Evolutionary conservation across 108 stramenopile species (phyloP), one percentile per base, ranked within the genome.

Genomic region (Cyclotella kingstonii): DNA sequence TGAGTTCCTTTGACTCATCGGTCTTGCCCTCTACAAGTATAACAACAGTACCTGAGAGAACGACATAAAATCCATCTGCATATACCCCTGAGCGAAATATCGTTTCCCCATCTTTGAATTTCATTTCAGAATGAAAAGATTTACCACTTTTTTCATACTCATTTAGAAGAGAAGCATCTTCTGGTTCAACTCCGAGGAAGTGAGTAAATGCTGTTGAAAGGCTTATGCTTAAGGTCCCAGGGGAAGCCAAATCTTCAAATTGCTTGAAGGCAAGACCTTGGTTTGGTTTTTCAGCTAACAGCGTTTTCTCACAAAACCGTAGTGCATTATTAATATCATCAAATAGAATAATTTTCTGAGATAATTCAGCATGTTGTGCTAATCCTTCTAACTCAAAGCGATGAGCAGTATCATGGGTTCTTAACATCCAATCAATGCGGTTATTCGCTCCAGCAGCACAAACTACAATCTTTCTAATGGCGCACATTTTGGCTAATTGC

Each of bases 381-480:
- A 76, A 57, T 36, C 61, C 84, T 49, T 93, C 88, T 38, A 65
- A 63, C 3, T 68, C 70, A 11, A 69, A 36, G 27, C 72, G 56
- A 51, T 77, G 65, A 6, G 86, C 85, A 58, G 81, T 85, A 29
- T 83, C 84, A 65, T 93, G 91, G 9, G 80, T 81, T 19, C 82
- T 79, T 55, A 93, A 68, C 68, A 90, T 83, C 91, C 91, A 93
- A 27, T 87, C 82, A n/a, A 88, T 83, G 17, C 84, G 70, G 21
- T 81, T 73, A 48, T 77, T 80, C 0, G 77, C 73, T 17, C 86
- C 83, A 6, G 88, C 75, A 2, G 85, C 91, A 68, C 88, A 90
- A 15, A 90, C 81, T 22, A 86, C 51, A 30, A 93, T 81, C 5
- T 61, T 50, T 23, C 78, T 58, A 17, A 79, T 81, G 41, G 75